A percentile compares a stretch with the other conserved stretches of the same genome.
Evolutionary conservation across 2,329 filamentous ascomycete species (phyloP).

Genomic region (Thielaviopsis populi): DNA sequence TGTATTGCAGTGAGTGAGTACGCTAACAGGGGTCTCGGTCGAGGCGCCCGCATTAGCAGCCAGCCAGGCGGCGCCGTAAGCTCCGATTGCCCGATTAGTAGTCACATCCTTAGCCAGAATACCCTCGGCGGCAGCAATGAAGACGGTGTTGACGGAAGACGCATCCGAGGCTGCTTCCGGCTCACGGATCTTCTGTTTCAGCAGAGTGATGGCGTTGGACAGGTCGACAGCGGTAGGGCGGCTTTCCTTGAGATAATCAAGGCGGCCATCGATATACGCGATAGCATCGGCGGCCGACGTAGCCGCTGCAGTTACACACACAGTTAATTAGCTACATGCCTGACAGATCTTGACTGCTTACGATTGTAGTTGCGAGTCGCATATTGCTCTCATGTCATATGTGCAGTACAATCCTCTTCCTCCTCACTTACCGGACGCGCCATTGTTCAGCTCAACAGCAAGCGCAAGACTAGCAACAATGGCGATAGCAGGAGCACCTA

Average conservation of each 20-base stretch:
- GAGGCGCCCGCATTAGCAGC: conserved; percentile 39
- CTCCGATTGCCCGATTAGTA: conserved; percentile 77
- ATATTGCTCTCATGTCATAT: neutral
- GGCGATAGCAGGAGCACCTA: conserved; percentile 72
- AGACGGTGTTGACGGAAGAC: conserved; percentile 47
- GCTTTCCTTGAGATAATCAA: conserved; percentile 78
- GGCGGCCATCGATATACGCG: conserved; percentile 55
- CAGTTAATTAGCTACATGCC: neutral
- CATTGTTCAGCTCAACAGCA: conserved; percentile 63
- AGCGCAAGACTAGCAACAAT: conserved; percentile 89
- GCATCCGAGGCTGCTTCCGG: conserved; percentile 31
- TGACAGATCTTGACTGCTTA: too few relatives aligned
- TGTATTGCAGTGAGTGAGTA: conserved; percentile 96
- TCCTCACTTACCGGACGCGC: conserved; percentile 29
- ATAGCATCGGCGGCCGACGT: conserved; percentile 42
- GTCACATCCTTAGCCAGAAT: conserved; percentile 77
- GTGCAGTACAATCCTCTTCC: neutral
- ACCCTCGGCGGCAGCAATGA: conserved; percentile 64
- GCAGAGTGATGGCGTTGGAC: conserved; percentile 70
- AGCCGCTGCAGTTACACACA: conserved; percentile 28
- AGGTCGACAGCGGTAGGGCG: conserved; percentile 91
- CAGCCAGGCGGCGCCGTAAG: conserved; percentile 73
- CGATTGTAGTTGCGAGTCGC: too few relatives aligned
- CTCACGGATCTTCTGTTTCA: conserved; percentile 48
- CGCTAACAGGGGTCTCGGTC: conserved; percentile 43